A percentile compares a stretch with the other conserved stretches of the same genome.
These are phyloP conservation scores for Kwoniella mangroviensis DNA, from an alignment of 768 basidiomycete species.

Conservation along the genomic window DNA sequence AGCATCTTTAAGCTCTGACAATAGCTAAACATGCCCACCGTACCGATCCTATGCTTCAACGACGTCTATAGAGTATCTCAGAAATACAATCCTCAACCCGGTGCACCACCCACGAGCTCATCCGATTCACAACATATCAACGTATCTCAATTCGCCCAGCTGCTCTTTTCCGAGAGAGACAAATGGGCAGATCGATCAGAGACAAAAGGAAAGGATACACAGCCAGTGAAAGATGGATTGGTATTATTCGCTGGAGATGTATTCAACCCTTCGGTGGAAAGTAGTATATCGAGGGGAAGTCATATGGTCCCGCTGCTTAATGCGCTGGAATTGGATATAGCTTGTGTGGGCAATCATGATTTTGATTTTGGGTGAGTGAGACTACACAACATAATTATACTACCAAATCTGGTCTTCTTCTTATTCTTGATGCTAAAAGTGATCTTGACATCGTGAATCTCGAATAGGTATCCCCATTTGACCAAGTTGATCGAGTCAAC, in stretches of 20 bases:
- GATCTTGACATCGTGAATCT: not conserved
- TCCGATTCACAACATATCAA: constrained; percentile 68
- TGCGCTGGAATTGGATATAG: constrained; percentile 74
- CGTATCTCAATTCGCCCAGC: constrained; percentile 80
- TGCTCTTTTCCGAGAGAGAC: constrained; percentile 68
- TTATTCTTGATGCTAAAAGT: not conserved
- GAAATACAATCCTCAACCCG: constrained; percentile 61
- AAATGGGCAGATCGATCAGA: constrained; percentile 62
- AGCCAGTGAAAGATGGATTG: constrained; percentile 71
- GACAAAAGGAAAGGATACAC: constrained; percentile 33
- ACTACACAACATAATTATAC: no score
- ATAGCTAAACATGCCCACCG: constrained; percentile 10
- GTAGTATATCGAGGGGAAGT: constrained; percentile 82
- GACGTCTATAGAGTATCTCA: constrained; percentile 77
- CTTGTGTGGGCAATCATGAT: constrained; percentile 90
- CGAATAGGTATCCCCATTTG: constrained; percentile 52
- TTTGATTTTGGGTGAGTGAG: constrained; percentile 66
- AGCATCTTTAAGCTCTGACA: not conserved
- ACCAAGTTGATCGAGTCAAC: constrained; percentile 69
- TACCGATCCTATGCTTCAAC: constrained; percentile 59
- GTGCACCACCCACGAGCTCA: constrained; percentile 27
- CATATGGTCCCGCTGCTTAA: constrained; percentile 95
- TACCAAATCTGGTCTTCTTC: no score
- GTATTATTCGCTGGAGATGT: constrained; percentile 86
- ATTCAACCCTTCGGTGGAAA: constrained; percentile 85